A percentile compares a stretch with the other conserved stretches of the same genome.
Conservation (phyloP, 306 rosid genomes). For the Senna siamea region DNA sequence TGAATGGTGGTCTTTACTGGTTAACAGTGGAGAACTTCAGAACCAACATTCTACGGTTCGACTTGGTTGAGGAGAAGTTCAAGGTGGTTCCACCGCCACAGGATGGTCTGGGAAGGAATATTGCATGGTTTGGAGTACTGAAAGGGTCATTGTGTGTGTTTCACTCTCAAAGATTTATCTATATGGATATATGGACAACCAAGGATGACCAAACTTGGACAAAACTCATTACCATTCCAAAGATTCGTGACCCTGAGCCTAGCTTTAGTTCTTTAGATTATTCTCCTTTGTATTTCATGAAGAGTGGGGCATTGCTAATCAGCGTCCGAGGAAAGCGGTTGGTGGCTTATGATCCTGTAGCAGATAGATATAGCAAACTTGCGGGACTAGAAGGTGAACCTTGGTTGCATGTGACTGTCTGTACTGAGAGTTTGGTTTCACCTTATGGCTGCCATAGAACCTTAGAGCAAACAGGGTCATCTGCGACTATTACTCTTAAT, state of each 20-base stretch:
- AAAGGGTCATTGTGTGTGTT: slow-evolving; percentile 20
- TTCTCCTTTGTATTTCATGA: slow-evolving; percentile 46
- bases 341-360: slow-evolving; percentile 34
- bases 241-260: slow-evolving; percentile 11
- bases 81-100: neutral
- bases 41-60: neutral
- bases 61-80: slow-evolving; percentile 3
- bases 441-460: slow-evolving; percentile 25
- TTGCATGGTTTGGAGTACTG: slow-evolving; percentile 28
- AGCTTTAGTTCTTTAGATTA: slow-evolving; percentile 24
- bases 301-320: slow-evolving; percentile 42
- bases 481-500: neutral
- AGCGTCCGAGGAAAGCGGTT: slow-evolving; percentile 46
- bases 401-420: slow-evolving; percentile 49
- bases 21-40: neutral
- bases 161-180: neutral
- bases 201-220: slow-evolving; percentile 21
- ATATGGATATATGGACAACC: slow-evolving; percentile 22
- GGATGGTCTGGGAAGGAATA: neutral
- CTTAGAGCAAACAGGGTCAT: neutral
- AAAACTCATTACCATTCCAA: slow-evolving; percentile 19
- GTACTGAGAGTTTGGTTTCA: slow-evolving; percentile 50
- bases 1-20: slow-evolving; percentile 31
- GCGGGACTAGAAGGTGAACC: slow-evolving; percentile 32
- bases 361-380: slow-evolving; percentile 21